Base-by-base conservation (phyloP, 2,329 filamentous ascomycete genomes). In the Penicillium freii region DNA sequence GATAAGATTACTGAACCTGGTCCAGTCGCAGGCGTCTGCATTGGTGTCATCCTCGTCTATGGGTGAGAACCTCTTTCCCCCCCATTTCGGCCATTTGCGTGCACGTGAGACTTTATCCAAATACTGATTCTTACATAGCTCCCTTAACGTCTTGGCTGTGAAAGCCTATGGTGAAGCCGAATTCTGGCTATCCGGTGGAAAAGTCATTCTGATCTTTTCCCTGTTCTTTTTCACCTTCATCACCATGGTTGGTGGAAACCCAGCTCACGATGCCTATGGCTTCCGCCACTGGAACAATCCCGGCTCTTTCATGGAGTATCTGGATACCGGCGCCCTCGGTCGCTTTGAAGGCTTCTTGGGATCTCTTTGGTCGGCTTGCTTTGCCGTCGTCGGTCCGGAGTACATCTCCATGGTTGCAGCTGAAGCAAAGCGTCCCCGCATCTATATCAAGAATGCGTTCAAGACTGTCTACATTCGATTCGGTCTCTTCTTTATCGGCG, bases 191-290 rank as follows among this genome's bases (percentile, higher is more conserved):
- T 66, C 66, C 19, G 60, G 63, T 4, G 85, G 85, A 56, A 90
- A 91, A 70, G 82, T 90, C 4, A 64, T 91, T 4, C 78, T 91
- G 48, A 87, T 89, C 57, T 73, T 91, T 38, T 85, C 82, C 1
- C 78, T 91, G 33, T 81, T 91, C 65, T 66, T 84, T 62, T 91
- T 90, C 75, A 92, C 90, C 13, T 90, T 94, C 67, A 80, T 94
- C 61, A 85, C 87, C 57, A 92, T 92, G 86, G 78, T 92, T 0
- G 90, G 90, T 6, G 90, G 88, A 4, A 92, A 92, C 63, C 90
- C 91, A 0, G 70, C 84, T 1, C 79, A 83, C 50, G 87, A 91
- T 62, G 78, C 82, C 0, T 89, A 89, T 59, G 89, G 89, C 0
- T 92, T 92, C 71, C 81, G 85, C 9, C 81, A 85, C 69, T 88